A percentile compares a stretch with the other conserved stretches of the same genome.
Evolutionary conservation across 805 yeast genomes (phyloP).

Genomic region (Isabelozyma heimii): DNA sequence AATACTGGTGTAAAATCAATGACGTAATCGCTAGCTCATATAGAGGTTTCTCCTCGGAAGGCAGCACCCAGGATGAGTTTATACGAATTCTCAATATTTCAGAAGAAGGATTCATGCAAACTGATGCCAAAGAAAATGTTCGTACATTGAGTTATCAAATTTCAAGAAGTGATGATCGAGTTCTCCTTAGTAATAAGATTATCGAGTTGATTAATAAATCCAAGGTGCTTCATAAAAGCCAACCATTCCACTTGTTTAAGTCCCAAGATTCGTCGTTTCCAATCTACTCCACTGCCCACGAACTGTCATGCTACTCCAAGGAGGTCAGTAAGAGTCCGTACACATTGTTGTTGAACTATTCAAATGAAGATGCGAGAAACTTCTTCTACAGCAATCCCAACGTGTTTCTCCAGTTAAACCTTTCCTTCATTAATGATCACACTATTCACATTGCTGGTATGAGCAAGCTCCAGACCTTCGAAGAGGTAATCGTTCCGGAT

Average conservation of each 20-base stretch:
- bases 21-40: constrained; percentile 52
- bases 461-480: constrained; percentile 12
- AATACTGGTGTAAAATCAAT: constrained; percentile 62
- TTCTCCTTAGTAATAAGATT: constrained; percentile 33
- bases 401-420: constrained; percentile 49
- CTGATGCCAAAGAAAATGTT: constrained; percentile 11
- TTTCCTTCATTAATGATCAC: constrained; percentile 35
- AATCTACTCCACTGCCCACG: constrained; percentile 72
- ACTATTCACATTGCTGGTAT: constrained; percentile 13
- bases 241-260: constrained; percentile 84
- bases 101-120: constrained; percentile 21
- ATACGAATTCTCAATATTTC: constrained; percentile 27
- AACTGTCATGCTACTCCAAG: constrained; percentile 42
- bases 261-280: constrained; percentile 28
- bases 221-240: constrained; percentile 67
- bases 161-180: constrained; percentile 3
- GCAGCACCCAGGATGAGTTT: constrained; percentile 13
- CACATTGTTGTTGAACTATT: constrained; percentile 62
- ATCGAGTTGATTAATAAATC: constrained; percentile 65
- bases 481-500: constrained; percentile 18
- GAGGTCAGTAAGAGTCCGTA: constrained; percentile 64
- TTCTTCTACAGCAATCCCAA: constrained; percentile 32
- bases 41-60: constrained; percentile 11
- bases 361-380: constrained; percentile 28
- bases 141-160: constrained; percentile 27